Percentiles rank a stretch among this genome's conserved stretches.
phyloP scores from a whole-genome alignment of 2,329 filamentous ascomycete genomes.

The Thelonectria olida region DNA sequence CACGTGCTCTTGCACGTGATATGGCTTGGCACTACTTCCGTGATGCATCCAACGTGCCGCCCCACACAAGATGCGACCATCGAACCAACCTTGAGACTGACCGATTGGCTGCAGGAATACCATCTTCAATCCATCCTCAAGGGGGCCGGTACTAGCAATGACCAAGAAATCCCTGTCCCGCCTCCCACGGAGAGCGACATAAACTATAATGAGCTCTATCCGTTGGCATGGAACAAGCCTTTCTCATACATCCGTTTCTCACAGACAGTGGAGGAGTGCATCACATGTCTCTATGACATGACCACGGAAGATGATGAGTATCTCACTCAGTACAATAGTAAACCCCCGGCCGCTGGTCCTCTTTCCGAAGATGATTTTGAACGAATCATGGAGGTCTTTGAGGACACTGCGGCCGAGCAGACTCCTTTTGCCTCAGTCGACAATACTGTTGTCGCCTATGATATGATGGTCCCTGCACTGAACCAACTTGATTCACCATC shows the following conservation, averaged over 20 bases:
- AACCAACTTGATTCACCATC: slow-evolving; percentile 59
- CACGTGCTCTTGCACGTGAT: slow-evolving; percentile 62
- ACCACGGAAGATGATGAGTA: slow-evolving; percentile 88
- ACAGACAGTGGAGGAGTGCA: slow-evolving; percentile 95
- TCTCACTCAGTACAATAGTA: slow-evolving; percentile 84
- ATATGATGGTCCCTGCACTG: slow-evolving; percentile 77
- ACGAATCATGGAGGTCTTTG: slow-evolving; percentile 92
- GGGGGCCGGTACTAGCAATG: slow-evolving; percentile 62
- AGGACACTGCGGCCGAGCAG: slow-evolving; percentile 83
- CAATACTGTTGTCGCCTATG: slow-evolving; percentile 82
- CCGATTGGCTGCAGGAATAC: slow-evolving; percentile 74
- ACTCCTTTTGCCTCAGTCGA: slow-evolving; percentile 92
- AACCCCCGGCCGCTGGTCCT: slow-evolving; percentile 68
- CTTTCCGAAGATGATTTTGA: slow-evolving; percentile 94
- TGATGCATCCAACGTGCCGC: slow-evolving; percentile 10
- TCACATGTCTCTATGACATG: slow-evolving; percentile 93
- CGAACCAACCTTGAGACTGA: slow-evolving; percentile 40
- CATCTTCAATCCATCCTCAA: slow-evolving; percentile 86
- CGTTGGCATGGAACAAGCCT: slow-evolving; percentile 81
- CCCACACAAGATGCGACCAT: slow-evolving; percentile 8
- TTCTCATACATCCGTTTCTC: slow-evolving; percentile 97
- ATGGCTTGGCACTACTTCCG: slow-evolving; percentile 26
- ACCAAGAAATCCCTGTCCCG: slow-evolving; percentile 72
- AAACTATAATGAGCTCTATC: slow-evolving; percentile 91
- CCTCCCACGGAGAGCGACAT: slow-evolving; percentile 71